Percentiles rank a stretch among this genome's conserved stretches.
Conservation (phyloP, 371 early-diverging fungal genomes). For the Syncephalastrum monosporum region DNA sequence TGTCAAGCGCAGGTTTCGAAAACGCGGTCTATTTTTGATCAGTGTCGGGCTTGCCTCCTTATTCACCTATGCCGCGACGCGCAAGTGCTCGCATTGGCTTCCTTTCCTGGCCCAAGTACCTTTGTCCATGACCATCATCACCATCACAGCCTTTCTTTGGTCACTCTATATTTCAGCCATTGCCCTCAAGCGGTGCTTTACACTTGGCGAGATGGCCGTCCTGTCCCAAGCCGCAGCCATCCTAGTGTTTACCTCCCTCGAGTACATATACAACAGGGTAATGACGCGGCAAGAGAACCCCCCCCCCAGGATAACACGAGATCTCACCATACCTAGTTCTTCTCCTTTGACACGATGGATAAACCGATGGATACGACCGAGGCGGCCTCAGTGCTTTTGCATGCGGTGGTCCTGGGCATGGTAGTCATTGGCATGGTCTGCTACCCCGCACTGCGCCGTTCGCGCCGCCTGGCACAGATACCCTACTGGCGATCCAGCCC, state of each 20-base stretch:
- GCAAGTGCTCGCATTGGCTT: slow-evolving; percentile 11
- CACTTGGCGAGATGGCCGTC: slow-evolving; percentile 68
- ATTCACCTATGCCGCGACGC: slow-evolving; percentile 28
- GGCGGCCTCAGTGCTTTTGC: slow-evolving; percentile 7
- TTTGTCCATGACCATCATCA: slow-evolving; percentile 23
- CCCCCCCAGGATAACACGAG: not conserved
- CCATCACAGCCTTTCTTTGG: slow-evolving; percentile 40
- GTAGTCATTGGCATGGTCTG: slow-evolving; percentile 59
- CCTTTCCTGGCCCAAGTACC: slow-evolving; percentile 28
- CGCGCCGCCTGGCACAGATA: slow-evolving; percentile 47
- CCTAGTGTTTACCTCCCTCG: slow-evolving; percentile 20
- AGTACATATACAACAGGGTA: slow-evolving; percentile 29
- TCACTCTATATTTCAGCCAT: slow-evolving; percentile 43
- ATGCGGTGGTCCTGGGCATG: slow-evolving; percentile 69
- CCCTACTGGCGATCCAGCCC: slow-evolving; percentile 41
- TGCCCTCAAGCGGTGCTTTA: slow-evolving; percentile 56
- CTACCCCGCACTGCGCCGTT: slow-evolving; percentile 54
- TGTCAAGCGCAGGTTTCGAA: slow-evolving; percentile 33
- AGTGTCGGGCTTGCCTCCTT: slow-evolving; percentile 33
- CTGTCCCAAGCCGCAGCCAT: slow-evolving; percentile 60
- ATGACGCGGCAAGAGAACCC: slow-evolving; percentile 4
- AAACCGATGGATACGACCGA: no score
- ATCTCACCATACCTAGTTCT: no score
- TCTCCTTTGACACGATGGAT: no score
- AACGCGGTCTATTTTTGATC: slow-evolving; percentile 37